Conservation (phyloP, 345 rosid genomes). For the Linum tenue region DNA sequence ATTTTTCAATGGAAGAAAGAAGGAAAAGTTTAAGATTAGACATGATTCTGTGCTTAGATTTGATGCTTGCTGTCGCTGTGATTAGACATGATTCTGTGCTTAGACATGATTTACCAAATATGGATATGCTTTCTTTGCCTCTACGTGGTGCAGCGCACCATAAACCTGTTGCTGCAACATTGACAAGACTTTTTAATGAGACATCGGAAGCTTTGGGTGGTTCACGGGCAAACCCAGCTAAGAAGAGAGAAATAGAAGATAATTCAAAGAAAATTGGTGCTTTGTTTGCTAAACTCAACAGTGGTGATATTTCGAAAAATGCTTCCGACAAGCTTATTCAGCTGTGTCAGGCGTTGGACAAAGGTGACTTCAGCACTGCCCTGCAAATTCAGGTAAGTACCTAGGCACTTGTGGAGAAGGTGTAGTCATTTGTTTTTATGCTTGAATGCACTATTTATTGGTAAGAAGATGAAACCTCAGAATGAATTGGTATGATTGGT, state of each 20-base stretch:
- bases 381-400: constrained; percentile 75
- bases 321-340: constrained; percentile 86
- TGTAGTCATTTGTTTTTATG: not conserved
- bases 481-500: no score
- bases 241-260: constrained; percentile 94
- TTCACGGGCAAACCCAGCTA: constrained; percentile 76
- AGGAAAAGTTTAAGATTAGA: not conserved
- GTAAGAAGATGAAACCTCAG: no score
- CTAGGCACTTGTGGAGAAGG: not conserved
- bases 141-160: constrained; percentile 51
- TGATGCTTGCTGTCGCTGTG: no score
- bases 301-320: constrained; percentile 80
- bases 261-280: constrained; percentile 87
- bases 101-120: no score
- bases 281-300: constrained; percentile 82
- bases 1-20: not conserved
- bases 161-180: constrained; percentile 57
- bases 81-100: not conserved
- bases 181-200: constrained; percentile 90
- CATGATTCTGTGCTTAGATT: not conserved
- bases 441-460: not conserved
- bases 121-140: constrained; percentile 6
- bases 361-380: constrained; percentile 61
- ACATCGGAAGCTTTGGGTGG: constrained; percentile 95
- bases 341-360: constrained; percentile 89